Base-by-base conservation (phyloP, 768 basidiomycete genomes). In the Serendipita vermifera region DNA sequence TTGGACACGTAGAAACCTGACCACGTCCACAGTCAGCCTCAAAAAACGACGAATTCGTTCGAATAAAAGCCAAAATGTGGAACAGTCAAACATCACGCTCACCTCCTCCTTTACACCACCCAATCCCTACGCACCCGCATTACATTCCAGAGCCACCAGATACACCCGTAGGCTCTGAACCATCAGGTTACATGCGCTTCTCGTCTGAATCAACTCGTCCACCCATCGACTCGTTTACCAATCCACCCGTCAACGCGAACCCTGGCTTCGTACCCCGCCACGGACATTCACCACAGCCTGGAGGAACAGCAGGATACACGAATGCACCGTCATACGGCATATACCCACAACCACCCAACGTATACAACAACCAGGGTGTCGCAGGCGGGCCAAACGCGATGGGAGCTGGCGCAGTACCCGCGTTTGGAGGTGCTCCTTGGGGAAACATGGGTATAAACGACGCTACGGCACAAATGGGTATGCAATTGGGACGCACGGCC, bases 381-480 rank as follows among this genome's bases (percentile, higher is more conserved):
- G 17, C 63, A 41, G 53, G 60, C 38, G 35, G 59, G 58, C 41
- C 63, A 60, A 9, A 63, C 63, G 20, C 70, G 68, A 57, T 64
- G 66, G 41, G 68, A 68, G 62, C 68, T 64, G 64, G 66, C 72
- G 57, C 69, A 69, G 33, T 65, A 68, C 57, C 64, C 69, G 59
- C 66, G 13, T 67, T 73, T 6, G 72, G 69, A 32, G 58, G 61
- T 48, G 60, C 65, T 38, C 66, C 64, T 17, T 61, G 64, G 36
- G 70, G 74, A 1, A 73, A 82, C 64, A 85, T 84, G 85, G 86
- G 87, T 0, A 76, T 98, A 69, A 85, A 96, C 68, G 88, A 88
- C 64, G 82, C 90, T 7, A 97, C 96, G 2, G 88, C 96, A 0
- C 86, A 93, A 67, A 83, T 99, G 65, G 90, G 94, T 20, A 88